Percentiles rank a stretch among this genome's conserved stretches.
phyloP scores from a whole-genome alignment of 345 rosid species.

The Aquilaria yunnanensis region DNA sequence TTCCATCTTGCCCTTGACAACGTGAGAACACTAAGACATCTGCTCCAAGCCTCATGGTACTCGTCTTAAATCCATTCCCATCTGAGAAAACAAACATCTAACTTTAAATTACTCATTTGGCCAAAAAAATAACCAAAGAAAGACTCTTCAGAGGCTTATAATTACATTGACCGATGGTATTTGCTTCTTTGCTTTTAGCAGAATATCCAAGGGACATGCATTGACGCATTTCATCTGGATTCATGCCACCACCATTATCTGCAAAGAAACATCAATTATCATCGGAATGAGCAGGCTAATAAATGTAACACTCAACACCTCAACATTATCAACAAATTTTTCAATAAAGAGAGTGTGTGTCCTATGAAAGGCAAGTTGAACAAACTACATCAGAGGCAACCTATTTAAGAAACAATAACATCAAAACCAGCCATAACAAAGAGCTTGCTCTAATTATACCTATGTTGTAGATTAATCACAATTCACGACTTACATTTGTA shows the following conservation, averaged over 20 bases:
- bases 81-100: slow-evolving; percentile 30
- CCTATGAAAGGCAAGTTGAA: not conserved
- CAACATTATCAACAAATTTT: not conserved
- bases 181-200: slow-evolving; percentile 74
- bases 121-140: not conserved
- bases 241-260: slow-evolving; percentile 99
- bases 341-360: not conserved
- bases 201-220: slow-evolving; percentile 96
- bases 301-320: not conserved
- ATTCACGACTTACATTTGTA: too few relatives aligned
- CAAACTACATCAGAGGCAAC: not conserved
- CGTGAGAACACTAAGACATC: slow-evolving; percentile 98
- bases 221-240: slow-evolving; percentile 75
- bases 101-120: slow-evolving; percentile 1
- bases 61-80: slow-evolving; percentile 97
- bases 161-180: slow-evolving; percentile 88
- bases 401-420: not conserved
- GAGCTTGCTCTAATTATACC: too few relatives aligned
- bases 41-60: slow-evolving; percentile 99
- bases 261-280: slow-evolving; percentile 17
- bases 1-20: slow-evolving; percentile 57
- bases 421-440: not conserved
- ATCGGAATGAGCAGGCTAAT: not conserved
- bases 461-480: too few relatives aligned
- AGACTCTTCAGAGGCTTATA: not conserved